Evolutionary conservation across 2,329 filamentous ascomycete species (phyloP).

Genomic region (Neopestalotiopsis sp.): DNA sequence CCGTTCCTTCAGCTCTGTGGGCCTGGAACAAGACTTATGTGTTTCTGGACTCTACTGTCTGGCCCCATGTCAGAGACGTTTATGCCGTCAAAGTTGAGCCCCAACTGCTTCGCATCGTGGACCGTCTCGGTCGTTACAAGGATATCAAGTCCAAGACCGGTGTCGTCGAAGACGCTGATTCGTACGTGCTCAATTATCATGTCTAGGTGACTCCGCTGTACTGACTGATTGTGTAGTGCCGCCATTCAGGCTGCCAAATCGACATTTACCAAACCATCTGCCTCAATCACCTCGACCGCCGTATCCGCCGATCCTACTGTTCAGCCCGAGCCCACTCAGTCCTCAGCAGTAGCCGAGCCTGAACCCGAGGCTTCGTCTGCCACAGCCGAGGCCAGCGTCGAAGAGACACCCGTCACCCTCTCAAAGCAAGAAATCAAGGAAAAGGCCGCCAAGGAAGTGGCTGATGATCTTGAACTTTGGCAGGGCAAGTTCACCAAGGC

Average conservation of each 20-base stretch:
- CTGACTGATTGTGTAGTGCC: conserved; percentile 16
- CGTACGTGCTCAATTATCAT: conserved; percentile 33
- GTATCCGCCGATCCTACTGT: conserved; percentile 27
- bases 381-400: conserved; percentile 26
- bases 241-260: conserved; percentile 36
- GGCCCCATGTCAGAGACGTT: conserved; percentile 79
- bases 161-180: conserved; percentile 34
- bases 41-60: conserved; percentile 78
- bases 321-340: conserved; percentile 26
- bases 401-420: conserved; percentile 39
- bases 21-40: conserved; percentile 70
- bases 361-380: conserved; percentile 25
- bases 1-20: conserved; percentile 74
- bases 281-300: conserved; percentile 29
- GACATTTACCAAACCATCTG: conserved; percentile 43
- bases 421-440: conserved; percentile 60
- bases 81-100: conserved; percentile 95
- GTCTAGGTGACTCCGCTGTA: not conserved
- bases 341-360: conserved; percentile 23
- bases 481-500: conserved; percentile 86
- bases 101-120: conserved; percentile 88
- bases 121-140: conserved; percentile 81
- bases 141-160: conserved; percentile 45
- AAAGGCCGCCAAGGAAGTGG: conserved; percentile 69
- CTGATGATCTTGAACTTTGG: conserved; percentile 82